phyloP scores from a whole-genome alignment of 768 basidiomycete species.

The Phallus indusiatus region DNA sequence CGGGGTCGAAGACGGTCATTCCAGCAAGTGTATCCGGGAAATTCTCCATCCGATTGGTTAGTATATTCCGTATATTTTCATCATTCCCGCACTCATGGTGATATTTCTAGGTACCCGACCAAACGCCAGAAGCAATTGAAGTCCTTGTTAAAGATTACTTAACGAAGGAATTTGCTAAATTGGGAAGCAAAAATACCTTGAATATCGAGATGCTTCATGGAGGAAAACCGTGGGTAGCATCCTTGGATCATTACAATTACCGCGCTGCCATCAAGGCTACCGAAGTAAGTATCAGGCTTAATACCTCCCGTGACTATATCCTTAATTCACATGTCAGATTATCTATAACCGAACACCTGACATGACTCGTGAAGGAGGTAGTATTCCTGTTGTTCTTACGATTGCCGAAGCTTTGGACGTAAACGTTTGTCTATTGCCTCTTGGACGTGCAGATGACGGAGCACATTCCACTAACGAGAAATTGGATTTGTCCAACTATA shows the following conservation, averaged over 20 bases:
- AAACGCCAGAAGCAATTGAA: constrained; percentile 67
- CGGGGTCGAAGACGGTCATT: constrained; percentile 87
- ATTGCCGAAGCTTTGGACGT: constrained; percentile 83
- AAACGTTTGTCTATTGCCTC: constrained; percentile 83
- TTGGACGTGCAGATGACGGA: constrained; percentile 92
- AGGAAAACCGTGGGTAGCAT: constrained; percentile 85
- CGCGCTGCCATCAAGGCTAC: constrained; percentile 81
- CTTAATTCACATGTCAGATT: constrained; percentile 17
- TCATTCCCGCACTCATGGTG: background rate
- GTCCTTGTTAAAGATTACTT: constrained; percentile 65
- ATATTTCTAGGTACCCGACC: constrained; percentile 68
- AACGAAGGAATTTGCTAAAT: constrained; percentile 70
- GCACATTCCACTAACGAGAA: constrained; percentile 96
- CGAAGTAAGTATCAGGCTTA: constrained; percentile 33
- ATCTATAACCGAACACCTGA: constrained; percentile 73
- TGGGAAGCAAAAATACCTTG: constrained; percentile 78
- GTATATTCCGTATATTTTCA: background rate
- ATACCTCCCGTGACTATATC: background rate
- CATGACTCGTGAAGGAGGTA: constrained; percentile 85
- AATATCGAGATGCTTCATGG: constrained; percentile 63
- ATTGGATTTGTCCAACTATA: constrained; percentile 81
- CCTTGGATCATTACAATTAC: constrained; percentile 87
- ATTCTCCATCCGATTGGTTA: constrained; percentile 79
- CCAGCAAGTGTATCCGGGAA: constrained; percentile 84
- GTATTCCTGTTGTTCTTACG: constrained; percentile 88